Evolutionary conservation across 257 asterid species (phyloP), one percentile per base, ranked within the genome.

Genomic region (Solanum piurae): DNA sequence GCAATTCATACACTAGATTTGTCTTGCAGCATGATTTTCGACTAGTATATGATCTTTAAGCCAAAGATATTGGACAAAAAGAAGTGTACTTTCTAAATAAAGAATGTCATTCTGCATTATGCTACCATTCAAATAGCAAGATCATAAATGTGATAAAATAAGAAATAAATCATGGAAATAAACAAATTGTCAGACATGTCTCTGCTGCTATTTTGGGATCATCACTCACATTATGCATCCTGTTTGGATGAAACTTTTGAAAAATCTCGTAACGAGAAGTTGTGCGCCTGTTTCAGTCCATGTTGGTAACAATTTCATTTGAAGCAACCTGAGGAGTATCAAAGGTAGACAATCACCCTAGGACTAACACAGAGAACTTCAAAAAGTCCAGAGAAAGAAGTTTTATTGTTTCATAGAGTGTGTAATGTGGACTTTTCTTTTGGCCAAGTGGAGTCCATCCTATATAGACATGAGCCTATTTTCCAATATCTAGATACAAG

Each of bases 241-340:
- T 0, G 93, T 92, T 60, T 90, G 88, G 38, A 95, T 95, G 84
- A 92, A 95, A 66, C 87, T 69, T 58, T 84, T 89, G 36, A 97
- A 94, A 89, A 94, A 97, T 87, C 92, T 86, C 20, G 94, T 91
- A 31, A 95, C 96, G 12, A 97, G 90, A 71, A 91, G 34, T 20
- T 98, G 96, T 9, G 98, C 98, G 69, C 98, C 98, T 0, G 93
- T 90, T 90, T 94, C 95, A 29, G 89, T 88, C 99, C 96, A 97
- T 4, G 98, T 90, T 2, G 94, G 20, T 13, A 5, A 44, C 55
- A 46, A 95, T 42, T 93, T 95, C 96, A 95, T 95, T 84, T 92
- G 94, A 98, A 69, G 98, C 98, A 86, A 90, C 99, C 98, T 95
- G 94, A 72, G 83, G n/a, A 83, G 38, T 14, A 75, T 10, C 5